A percentile compares a stretch with the other conserved stretches of the same genome.
These are phyloP conservation scores for Saturnispora diversa DNA, from an alignment of 805 yeast genomes.

Conservation along the genomic window DNA sequence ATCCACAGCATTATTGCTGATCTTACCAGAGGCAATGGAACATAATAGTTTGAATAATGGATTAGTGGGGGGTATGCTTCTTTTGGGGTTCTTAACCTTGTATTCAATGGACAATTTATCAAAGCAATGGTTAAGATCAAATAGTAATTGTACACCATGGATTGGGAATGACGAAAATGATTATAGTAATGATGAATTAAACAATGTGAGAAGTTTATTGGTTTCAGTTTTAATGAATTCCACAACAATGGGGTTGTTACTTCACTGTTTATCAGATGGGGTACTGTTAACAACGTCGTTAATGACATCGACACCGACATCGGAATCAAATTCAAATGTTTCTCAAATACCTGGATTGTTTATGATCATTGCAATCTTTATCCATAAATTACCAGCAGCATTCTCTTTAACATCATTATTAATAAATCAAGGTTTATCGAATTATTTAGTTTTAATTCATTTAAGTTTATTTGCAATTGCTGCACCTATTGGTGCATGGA, in stretches of 20 bases:
- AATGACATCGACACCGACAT: constrained; percentile 25
- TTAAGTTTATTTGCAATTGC: constrained; percentile 45
- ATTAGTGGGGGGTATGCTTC: constrained; percentile 9
- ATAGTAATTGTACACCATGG: too few relatives aligned
- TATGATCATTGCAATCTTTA: constrained; percentile 51
- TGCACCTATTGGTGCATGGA: constrained; percentile 55
- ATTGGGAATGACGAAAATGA: too few relatives aligned
- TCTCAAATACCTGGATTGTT: constrained; percentile 22
- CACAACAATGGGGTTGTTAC: constrained; percentile 50
- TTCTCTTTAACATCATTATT: constrained; percentile 57
- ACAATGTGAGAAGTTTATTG: too few relatives aligned
- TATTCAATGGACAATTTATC: constrained; percentile 10
- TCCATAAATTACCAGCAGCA: constrained; percentile 71
- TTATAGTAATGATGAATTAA: not conserved
- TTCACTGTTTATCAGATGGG: constrained; percentile 70
- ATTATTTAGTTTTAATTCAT: constrained; percentile 35
- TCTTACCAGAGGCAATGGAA: constrained; percentile 13
- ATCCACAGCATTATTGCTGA: constrained; percentile 12
- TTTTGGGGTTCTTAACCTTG: constrained; percentile 13
- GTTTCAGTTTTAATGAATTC: constrained; percentile 37
- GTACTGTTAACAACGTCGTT: constrained; percentile 52
- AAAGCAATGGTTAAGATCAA: too few relatives aligned
- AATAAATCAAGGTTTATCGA: constrained; percentile 29
- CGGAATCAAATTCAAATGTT: constrained; percentile 30
- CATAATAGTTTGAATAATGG: constrained; percentile 1